Evolutionary conservation across 78 protist species (phyloP).

Genomic region (Guillardia theta): DNA sequence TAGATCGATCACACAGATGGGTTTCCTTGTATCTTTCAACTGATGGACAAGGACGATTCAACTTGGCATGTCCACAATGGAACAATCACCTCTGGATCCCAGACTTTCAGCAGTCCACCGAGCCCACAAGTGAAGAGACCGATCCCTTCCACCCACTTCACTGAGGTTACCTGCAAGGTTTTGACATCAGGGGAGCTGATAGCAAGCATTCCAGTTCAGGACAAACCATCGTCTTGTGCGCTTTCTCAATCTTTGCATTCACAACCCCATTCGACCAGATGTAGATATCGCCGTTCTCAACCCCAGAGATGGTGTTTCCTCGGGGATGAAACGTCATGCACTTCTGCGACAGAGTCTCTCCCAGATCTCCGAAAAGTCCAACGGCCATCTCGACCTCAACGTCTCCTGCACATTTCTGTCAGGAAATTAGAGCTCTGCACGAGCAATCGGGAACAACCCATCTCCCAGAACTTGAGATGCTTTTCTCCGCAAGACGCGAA

Average conservation of each 20-base stretch:
- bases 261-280: neutral
- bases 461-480: slow-evolving; percentile 31
- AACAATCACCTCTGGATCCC: neutral
- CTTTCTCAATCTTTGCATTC: neutral
- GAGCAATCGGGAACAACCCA: neutral
- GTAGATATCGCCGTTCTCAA: neutral
- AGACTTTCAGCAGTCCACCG: neutral
- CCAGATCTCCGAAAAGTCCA: slow-evolving; percentile 21
- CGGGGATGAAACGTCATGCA: neutral
- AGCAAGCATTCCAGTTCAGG: neutral
- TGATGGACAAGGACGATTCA: too few species aligned
- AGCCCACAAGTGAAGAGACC: neutral
- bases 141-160: neutral
- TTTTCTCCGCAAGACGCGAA: slow-evolving; percentile 1
- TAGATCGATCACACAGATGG: neutral
- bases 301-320: neutral
- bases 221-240: neutral
- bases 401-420: neutral
- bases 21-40: neutral
- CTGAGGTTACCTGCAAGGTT: neutral
- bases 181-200: neutral
- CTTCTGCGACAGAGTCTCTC: neutral
- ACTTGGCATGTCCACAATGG: too few species aligned
- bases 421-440: neutral
- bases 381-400: neutral